A percentile compares a stretch with the other conserved stretches of the same genome.
phyloP scores from a whole-genome alignment of 805 yeast species.

The Monosporozyma unispora region DNA sequence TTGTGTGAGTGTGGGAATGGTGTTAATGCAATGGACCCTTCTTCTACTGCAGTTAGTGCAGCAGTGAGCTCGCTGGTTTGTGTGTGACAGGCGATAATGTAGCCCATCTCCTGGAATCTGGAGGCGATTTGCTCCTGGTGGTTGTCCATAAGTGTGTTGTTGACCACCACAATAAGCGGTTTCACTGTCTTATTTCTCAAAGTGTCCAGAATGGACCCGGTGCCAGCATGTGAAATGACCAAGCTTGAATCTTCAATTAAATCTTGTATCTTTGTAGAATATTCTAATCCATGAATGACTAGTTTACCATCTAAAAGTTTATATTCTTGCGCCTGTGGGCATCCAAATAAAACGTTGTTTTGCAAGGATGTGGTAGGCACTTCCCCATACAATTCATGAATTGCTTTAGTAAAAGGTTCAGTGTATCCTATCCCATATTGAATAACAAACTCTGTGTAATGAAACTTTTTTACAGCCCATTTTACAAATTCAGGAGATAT shows the following conservation, averaged over 20 bases:
- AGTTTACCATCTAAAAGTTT: background rate
- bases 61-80: background rate
- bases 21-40: slow-evolving; percentile 1
- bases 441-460: slow-evolving; percentile 37
- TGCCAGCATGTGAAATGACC: slow-evolving; percentile 82
- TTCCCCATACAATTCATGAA: too few relatives aligned
- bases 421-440: slow-evolving; percentile 50
- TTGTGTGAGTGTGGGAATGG: slow-evolving; percentile 13
- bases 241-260: slow-evolving; percentile 29
- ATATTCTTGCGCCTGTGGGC: background rate
- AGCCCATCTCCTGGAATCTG: slow-evolving; percentile 35
- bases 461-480: slow-evolving; percentile 25
- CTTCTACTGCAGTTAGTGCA: background rate
- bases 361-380: too few relatives aligned
- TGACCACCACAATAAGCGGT: slow-evolving; percentile 61
- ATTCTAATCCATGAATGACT: slow-evolving; percentile 10
- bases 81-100: slow-evolving; percentile 21
- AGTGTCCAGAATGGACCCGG: slow-evolving; percentile 85
- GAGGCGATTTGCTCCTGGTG: slow-evolving; percentile 74
- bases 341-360: background rate
- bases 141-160: slow-evolving; percentile 69
- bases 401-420: slow-evolving; percentile 11
- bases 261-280: slow-evolving; percentile 8
- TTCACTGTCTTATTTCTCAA: slow-evolving; percentile 37
- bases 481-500: slow-evolving; percentile 31